A percentile compares a stretch with the other conserved stretches of the same genome.
These are phyloP conservation scores for Crithidia bombi DNA, from an alignment of 208 protist species.

Conservation along the genomic window DNA sequence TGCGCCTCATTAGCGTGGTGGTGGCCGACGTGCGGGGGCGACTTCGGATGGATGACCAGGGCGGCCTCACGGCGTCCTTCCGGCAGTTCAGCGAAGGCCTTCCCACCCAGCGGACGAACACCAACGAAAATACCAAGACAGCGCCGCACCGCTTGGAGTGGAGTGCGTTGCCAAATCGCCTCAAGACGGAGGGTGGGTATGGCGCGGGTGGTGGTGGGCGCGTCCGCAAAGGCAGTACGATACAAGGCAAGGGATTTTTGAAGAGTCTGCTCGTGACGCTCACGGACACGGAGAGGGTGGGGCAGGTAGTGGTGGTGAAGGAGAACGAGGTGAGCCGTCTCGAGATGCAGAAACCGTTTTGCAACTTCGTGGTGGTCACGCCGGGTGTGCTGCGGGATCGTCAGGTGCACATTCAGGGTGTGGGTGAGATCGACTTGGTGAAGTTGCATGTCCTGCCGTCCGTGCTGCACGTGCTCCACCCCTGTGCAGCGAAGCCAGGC, in stretches of 20 bases:
- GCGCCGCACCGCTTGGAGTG: not conserved
- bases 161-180: not conserved
- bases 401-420: constrained; percentile 51
- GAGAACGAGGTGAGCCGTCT: constrained; percentile 34
- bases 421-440: constrained; percentile 64
- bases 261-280: constrained; percentile 40
- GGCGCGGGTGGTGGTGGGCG: not conserved
- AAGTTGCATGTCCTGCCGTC: constrained; percentile 44
- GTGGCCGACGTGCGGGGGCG: constrained; percentile 9
- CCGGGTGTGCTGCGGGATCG: constrained; percentile 43
- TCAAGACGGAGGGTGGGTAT: too few relatives aligned
- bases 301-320: constrained; percentile 50
- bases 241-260: constrained; percentile 71
- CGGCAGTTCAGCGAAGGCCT: not conserved
- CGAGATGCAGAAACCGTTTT: constrained; percentile 45
- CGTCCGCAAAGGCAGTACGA: constrained; percentile 37
- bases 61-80: not conserved
- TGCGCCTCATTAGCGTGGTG: constrained; percentile 25
- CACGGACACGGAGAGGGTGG: constrained; percentile 52
- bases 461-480: constrained; percentile 44
- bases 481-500: not conserved
- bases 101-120: not conserved
- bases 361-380: constrained; percentile 62
- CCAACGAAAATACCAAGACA: not conserved
- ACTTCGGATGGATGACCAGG: not conserved